phyloP scores from a whole-genome alignment of 2,329 filamentous ascomycete species.

The Colletotrichum euphorbiae region DNA sequence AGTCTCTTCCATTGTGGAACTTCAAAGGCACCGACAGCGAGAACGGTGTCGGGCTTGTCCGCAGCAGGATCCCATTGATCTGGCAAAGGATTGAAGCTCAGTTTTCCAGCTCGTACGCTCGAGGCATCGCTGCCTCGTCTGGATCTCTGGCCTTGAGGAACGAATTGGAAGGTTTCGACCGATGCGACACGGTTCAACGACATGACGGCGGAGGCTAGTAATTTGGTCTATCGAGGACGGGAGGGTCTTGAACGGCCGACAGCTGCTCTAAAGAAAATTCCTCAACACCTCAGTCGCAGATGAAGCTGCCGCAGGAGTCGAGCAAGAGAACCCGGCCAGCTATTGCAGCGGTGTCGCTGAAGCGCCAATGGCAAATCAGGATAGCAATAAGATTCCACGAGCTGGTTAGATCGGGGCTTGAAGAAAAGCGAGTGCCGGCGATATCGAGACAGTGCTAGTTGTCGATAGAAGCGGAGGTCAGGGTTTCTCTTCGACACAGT shows the following conservation, averaged over 20 bases:
- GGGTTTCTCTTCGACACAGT: neutral
- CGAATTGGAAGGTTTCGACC: conserved; percentile 63
- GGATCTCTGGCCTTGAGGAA: conserved; percentile 52
- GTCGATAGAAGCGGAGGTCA: neutral
- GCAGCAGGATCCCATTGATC: conserved; percentile 61
- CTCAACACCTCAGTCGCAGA: too few relatives aligned
- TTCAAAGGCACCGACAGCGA: conserved; percentile 64
- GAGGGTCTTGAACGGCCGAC: too few relatives aligned
- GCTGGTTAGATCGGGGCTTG: too few relatives aligned
- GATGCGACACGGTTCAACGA: conserved; percentile 65
- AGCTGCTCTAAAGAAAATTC: too few relatives aligned
- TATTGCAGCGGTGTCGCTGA: neutral
- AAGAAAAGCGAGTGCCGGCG: neutral
- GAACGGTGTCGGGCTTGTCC: conserved; percentile 54
- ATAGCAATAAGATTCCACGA: too few relatives aligned
- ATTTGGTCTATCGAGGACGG: too few relatives aligned
- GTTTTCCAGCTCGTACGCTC: conserved; percentile 57
- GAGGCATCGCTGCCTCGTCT: conserved; percentile 60
- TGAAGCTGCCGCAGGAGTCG: neutral
- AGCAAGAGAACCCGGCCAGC: neutral
- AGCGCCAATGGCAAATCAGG: too few relatives aligned
- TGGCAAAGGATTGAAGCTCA: conserved; percentile 67
- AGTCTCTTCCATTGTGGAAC: conserved; percentile 66
- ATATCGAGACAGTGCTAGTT: neutral
- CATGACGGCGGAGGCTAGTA: conserved; percentile 50